Evolutionary conservation across 2,329 filamentous ascomycete species (phyloP), one percentile per base, ranked within the genome.

Genomic region (Cordyceps militaris): DNA sequence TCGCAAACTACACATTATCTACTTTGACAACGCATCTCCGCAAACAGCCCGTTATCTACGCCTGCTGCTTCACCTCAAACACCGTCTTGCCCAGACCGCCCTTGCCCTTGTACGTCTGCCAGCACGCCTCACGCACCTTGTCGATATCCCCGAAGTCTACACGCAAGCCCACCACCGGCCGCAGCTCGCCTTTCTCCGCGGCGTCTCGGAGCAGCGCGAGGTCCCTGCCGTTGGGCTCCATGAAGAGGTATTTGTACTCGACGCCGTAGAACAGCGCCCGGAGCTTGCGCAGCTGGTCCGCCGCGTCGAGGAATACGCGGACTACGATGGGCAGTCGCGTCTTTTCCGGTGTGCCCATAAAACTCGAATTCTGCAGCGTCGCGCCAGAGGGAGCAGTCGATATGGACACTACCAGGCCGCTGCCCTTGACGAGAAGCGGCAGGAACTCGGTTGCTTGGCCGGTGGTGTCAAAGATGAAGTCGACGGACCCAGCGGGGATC

Each of bases 381-480:
- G 59, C 63, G 10, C 70, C 73, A 4, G 71, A 73, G 1, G 74
- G 73, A 2, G 66, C 48, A 0, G 67, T 72, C 16, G 69, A 65
- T 32, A 74, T 67, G 26, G 71, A 71, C 5, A 75, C 60, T 42
- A 76, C 71, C 24, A 66, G 57, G 16, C 73, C 66, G 13, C 62
- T 63, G 0, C 64, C 63, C 4, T 66, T 69, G 42, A 68, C 70
- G 67, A 76, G 69, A 2, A 75, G 61, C 14, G 66, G 64, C 3
- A 75, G 60, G 32, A 66, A 71, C 10, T 66, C 59, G 63, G 75
- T 68, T 4, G 73, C 65, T 19, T 65, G 52, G 7, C 67, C 68
- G 6, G 68, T 67, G 1, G 74, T 77, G 63, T 77, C 75, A 32
- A 76, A 73, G 48, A 77, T 63, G 61, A 75, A 74, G 63, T 77